These are phyloP conservation scores for Bertia moriformis DNA, from an alignment of 2,329 filamentous ascomycete species.

Conservation along the genomic window DNA sequence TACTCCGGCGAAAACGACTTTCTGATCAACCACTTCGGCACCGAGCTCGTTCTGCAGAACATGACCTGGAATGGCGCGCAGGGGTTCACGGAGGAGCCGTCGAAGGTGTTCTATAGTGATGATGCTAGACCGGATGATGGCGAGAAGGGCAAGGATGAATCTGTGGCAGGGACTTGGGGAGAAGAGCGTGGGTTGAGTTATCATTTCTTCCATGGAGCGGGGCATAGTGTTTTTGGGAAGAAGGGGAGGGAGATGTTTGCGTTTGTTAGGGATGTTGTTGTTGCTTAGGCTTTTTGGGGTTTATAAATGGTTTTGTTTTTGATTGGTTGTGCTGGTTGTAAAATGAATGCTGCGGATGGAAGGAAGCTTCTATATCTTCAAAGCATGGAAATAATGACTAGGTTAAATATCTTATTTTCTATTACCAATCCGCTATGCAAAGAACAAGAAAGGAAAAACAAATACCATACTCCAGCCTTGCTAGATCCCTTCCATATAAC, in stretches of 20 bases:
- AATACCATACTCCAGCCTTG: no score
- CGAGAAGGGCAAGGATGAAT: not conserved
- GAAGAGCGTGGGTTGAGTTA: constrained; percentile 17
- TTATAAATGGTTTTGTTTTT: no score
- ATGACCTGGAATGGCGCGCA: constrained; percentile 22
- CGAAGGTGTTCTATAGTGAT: constrained; percentile 10
- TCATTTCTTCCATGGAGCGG: constrained; percentile 17
- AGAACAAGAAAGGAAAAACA: no score
- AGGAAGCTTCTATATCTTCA: no score
- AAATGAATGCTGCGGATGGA: no score
- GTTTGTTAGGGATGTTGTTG: constrained; percentile 17
- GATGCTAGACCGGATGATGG: constrained; percentile 1
- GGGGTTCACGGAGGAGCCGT: constrained; percentile 15
- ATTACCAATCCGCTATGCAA: no score
- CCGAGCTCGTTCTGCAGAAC: constrained; percentile 18
- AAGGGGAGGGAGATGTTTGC: constrained; percentile 17
- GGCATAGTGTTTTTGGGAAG: constrained; percentile 15
- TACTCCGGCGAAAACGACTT: constrained; percentile 20
- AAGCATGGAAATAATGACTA: no score
- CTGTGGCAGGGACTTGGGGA: constrained; percentile 13
- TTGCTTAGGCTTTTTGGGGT: no score
- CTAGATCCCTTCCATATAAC: no score
- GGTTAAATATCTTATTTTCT: no score
- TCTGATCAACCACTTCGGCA: constrained; percentile 19
- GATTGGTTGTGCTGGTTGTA: no score